These are phyloP conservation scores for Macroventuria anomochaeta DNA, from an alignment of 2,329 filamentous ascomycete species.

Conservation along the genomic window DNA sequence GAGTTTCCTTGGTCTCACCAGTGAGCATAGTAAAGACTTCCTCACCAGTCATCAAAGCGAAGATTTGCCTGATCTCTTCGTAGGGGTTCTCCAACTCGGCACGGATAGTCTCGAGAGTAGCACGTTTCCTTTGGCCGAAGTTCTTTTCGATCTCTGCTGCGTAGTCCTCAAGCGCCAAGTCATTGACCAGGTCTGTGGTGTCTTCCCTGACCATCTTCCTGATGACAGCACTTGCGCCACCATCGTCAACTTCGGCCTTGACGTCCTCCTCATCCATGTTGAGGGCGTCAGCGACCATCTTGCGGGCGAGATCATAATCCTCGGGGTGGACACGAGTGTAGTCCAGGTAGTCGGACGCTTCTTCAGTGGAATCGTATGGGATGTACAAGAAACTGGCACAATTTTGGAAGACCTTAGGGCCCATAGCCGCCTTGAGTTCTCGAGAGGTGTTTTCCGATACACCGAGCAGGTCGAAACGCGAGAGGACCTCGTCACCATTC, in stretches of 20 bases:
- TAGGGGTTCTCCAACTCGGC: conserved; percentile 92
- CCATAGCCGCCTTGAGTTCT: conserved; percentile 62
- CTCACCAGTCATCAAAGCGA: conserved; percentile 70
- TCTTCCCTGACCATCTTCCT: conserved; percentile 95
- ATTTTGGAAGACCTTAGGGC: conserved; percentile 92
- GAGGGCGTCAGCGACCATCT: conserved; percentile 96
- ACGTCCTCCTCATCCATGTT: conserved; percentile 98
- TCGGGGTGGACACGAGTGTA: conserved; percentile 97
- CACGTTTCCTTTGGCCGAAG: conserved; percentile 92
- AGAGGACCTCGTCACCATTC: conserved; percentile 85
- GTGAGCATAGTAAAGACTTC: conserved; percentile 97
- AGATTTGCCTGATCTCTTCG: conserved; percentile 88
- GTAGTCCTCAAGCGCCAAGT: conserved; percentile 94
- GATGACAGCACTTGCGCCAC: conserved; percentile 87
- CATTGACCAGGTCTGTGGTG: conserved; percentile 92
- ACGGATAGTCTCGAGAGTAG: conserved; percentile 93
- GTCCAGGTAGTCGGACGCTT: conserved; percentile 88
- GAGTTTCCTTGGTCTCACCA: conserved; percentile 83
- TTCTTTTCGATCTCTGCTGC: conserved; percentile 93
- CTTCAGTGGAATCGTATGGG: conserved; percentile 81
- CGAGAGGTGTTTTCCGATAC: conserved; percentile 74
- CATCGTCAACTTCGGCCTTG: conserved; percentile 90
- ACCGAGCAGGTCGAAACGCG: conserved; percentile 85
- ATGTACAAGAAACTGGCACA: conserved; percentile 95
- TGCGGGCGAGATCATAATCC: conserved; percentile 96